Evolutionary conservation across 106 monocot species (phyloP), one percentile per base, ranked within the genome.

Genomic region (Phalaenopsis equestris): DNA sequence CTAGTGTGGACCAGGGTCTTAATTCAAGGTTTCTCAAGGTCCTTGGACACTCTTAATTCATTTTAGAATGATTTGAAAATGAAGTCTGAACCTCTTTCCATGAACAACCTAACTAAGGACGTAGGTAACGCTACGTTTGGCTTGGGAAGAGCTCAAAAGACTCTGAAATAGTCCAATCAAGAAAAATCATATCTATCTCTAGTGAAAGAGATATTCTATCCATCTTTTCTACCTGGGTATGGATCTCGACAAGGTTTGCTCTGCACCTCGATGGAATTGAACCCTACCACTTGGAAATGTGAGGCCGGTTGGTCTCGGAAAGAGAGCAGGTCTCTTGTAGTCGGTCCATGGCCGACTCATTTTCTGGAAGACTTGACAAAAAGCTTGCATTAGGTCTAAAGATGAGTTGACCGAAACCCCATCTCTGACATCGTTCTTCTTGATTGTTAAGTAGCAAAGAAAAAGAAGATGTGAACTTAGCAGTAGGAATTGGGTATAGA

Each of bases 361-460:
- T 30, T 0, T 0, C 30, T 30, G 0, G 30, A 30, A 30, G 30
- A 30, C 30, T 30, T 30, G 30, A 30, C 30, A 30, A 0, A 30
- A 30, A 30, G 30, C 30, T 30, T 0, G 30, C 30, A 30, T 30
- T 30, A 30, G 30, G 30, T 30, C 30, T 30, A 30, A 30, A 30
- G 58, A 58, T 11, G n/a, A 58, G 58, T 58, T 58, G 6, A 58
- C 58, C 58, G 58, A 11, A 58, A 58, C 58, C 58, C 58, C 8
- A 58, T 58, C 58, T 58, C 58, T 58, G 58, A 58, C 58, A 58
- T 58, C 58, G 58, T 58, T 58, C 58, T 58, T 58, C 11, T 58
- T 58, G 58, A 58, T 58, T 58, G 58, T 9, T 1, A 58, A 58
- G 58, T 58, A 18, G 58, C 5, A 58, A 58, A 58, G 58, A 58